A percentile compares a stretch with the other conserved stretches of the same genome.
Conservation (phyloP, 768 basidiomycete species). For the Lentinula sp. region DNA sequence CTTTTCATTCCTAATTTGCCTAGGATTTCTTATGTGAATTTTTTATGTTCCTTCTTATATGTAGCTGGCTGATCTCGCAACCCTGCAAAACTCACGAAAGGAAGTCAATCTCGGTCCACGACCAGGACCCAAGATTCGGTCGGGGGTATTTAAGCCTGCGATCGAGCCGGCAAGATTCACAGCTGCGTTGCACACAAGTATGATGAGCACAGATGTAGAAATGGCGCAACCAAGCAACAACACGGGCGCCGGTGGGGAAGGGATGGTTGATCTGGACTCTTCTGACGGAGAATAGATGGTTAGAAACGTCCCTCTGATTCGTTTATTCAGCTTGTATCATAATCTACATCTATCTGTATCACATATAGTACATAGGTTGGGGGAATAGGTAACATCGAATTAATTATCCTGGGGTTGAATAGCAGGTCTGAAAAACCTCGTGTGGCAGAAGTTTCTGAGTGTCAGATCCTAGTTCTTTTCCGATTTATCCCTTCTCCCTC, state of each 20-base stretch:
- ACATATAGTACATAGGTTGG: no score
- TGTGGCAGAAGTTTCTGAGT: no score
- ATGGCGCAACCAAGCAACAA: neutral
- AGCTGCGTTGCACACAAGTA: neutral
- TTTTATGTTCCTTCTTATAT: neutral
- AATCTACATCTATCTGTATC: no score
- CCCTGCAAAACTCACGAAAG: constrained; percentile 42
- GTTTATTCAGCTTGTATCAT: no score
- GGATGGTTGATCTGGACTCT: neutral
- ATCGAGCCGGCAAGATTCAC: constrained; percentile 18
- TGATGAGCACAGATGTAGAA: neutral
- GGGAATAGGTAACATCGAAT: no score
- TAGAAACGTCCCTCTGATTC: neutral
- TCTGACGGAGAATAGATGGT: neutral
- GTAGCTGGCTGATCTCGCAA: constrained; percentile 55
- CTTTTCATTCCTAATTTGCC: constrained; percentile 6
- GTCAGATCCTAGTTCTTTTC: no score
- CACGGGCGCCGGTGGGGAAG: neutral
- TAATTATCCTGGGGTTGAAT: no score
- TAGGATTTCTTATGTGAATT: neutral
- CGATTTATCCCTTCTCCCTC: no score
- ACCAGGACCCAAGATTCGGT: constrained; percentile 60
- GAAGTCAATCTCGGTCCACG: constrained; percentile 55
- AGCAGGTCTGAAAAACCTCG: no score
- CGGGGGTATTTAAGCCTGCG: constrained; percentile 41